These are phyloP conservation scores for Leucogyrophana mollusca DNA, from an alignment of 768 basidiomycete species.

Conservation along the genomic window DNA sequence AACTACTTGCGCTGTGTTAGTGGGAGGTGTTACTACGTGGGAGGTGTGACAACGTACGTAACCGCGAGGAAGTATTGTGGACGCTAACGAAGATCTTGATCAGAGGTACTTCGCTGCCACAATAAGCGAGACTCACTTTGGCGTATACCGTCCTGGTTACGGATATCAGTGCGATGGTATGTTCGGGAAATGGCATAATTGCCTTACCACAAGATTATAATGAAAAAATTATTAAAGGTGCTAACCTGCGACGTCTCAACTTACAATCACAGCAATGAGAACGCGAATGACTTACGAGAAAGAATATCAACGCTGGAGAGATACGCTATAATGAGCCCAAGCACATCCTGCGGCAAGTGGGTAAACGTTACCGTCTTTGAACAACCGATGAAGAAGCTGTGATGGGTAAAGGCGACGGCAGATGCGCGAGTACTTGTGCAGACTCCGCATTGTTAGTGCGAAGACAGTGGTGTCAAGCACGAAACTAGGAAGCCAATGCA, in stretches of 20 bases:
- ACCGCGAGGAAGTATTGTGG: conserved; percentile 8
- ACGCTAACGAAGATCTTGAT: conserved; percentile 3
- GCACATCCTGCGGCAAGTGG: background rate
- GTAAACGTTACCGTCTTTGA: conserved; percentile 5
- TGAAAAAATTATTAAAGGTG: conserved; percentile 4
- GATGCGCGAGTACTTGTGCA: conserved; percentile 2
- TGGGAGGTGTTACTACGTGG: background rate
- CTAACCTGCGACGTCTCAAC: background rate
- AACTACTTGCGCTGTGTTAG: conserved; percentile 2
- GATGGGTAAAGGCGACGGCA: conserved; percentile 1
- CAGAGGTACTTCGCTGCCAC: background rate
- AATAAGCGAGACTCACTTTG: background rate
- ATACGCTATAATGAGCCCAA: background rate
- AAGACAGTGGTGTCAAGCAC: conserved; percentile 4
- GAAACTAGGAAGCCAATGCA: conserved; percentile 1
- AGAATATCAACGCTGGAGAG: background rate
- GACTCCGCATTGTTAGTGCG: conserved; percentile 8
- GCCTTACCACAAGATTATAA: conserved; percentile 14
- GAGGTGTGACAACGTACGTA: conserved; percentile 1
- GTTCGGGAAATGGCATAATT: background rate
- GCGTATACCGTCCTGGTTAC: conserved; percentile 7
- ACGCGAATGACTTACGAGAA: background rate
- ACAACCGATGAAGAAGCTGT: conserved; percentile 1
- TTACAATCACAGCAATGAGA: background rate
- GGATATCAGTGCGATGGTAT: background rate